Base-by-base conservation (phyloP, 208 protist genomes). In the Acanthamoeba castellanii region DNA sequence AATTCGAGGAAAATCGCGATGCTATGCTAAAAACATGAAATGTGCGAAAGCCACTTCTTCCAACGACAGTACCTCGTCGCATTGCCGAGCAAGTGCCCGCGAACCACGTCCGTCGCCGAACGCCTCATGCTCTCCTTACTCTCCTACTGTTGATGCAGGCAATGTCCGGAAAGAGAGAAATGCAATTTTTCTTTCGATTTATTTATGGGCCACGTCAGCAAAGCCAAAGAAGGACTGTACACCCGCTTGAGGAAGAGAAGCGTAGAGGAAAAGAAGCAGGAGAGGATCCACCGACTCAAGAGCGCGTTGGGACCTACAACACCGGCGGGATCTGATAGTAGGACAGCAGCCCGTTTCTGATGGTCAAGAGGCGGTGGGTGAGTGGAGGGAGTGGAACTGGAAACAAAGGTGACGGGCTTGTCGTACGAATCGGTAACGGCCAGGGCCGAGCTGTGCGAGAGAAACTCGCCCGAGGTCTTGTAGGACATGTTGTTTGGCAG, bases 381-480 rank as follows among this genome's bases (percentile, higher is more conserved):
- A 25, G n/a, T n/a, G 61, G 5, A 8, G 3, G n/a, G n/a, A 18
- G 20, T 0, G 64, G 64, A 70, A 42, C 2, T 11, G 0, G 68
- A 42, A 76, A 76, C 11, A 25, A 8, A 45, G 30, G 27, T 0
- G 18, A 76, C 1, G 37, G 37, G 37, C 37, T 42, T 3, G 3
- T 42, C 68, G 68, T 42, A 76, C 68, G 68, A 76, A n/a, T 76
- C 68, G 68, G 68, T 42, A 11, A 76, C 8, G 32, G 14, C 68
- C 8, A 42, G 30, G 32, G 68, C 68, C 7, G 68, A 76, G 68
- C 32, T 22, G 34, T 76, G 30, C 22, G 30, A 22, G 8, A 76
- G n/a, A 16, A 76, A 76, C 30, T 76, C 68, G 22, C 68, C 68
- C 14, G 68, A 76, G 68, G 68, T 76, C 30, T 76, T 76, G 68